phyloP scores from a whole-genome alignment of 2,329 filamentous ascomycete species.

The Blumeria graminis region DNA sequence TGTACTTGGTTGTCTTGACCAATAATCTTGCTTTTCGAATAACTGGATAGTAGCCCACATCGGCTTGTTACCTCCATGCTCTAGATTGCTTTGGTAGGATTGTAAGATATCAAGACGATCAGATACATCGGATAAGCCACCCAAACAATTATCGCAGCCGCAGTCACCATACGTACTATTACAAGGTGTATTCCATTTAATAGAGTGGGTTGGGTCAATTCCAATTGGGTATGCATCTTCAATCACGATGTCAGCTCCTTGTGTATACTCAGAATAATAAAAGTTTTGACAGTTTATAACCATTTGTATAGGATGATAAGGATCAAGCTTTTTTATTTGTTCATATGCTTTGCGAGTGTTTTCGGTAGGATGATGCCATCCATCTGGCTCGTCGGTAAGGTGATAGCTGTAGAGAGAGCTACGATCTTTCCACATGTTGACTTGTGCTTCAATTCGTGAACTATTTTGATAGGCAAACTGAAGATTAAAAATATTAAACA shows the following conservation, averaged over 20 bases:
- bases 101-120: slow-evolving; percentile 19
- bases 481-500: slow-evolving; percentile 22
- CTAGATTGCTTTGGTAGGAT: slow-evolving; percentile 19
- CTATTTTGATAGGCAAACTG: slow-evolving; percentile 12
- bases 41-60: slow-evolving; percentile 26
- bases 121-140: slow-evolving; percentile 21
- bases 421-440: slow-evolving; percentile 10
- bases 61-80: slow-evolving; percentile 16
- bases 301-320: slow-evolving; percentile 27
- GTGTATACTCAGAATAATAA: slow-evolving; percentile 24
- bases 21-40: slow-evolving; percentile 24
- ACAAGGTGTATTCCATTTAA: slow-evolving; percentile 21
- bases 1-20: slow-evolving; percentile 21
- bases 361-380: slow-evolving; percentile 17
- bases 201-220: slow-evolving; percentile 22
- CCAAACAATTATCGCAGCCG: slow-evolving; percentile 24
- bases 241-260: slow-evolving; percentile 26
- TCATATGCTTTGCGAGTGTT: slow-evolving; percentile 21
- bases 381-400: slow-evolving; percentile 29
- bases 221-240: slow-evolving; percentile 26
- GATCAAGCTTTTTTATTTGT: slow-evolving; percentile 21
- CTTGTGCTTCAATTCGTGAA: slow-evolving; percentile 17
- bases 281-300: slow-evolving; percentile 28
- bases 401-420: slow-evolving; percentile 24
- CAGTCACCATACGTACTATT: slow-evolving; percentile 28